Evolutionary conservation across 129 eudicot genomes (phyloP).

Genomic region (Flaveria brownii): DNA sequence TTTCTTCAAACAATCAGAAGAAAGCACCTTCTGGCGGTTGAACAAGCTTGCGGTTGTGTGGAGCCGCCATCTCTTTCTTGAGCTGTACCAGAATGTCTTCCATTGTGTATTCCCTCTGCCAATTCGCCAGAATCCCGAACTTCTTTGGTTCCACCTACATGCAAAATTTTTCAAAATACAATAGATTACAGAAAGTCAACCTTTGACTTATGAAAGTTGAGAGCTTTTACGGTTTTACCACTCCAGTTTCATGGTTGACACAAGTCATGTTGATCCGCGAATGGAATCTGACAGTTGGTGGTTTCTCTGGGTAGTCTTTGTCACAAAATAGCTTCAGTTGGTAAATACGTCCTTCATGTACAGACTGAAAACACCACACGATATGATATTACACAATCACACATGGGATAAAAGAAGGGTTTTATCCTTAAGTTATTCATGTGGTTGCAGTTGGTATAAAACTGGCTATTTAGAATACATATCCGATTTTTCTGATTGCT

Average conservation of each 20-base stretch:
- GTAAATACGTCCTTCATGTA: slow-evolving; percentile 21
- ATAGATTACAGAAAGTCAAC: neutral
- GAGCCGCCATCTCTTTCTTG: slow-evolving; percentile 37
- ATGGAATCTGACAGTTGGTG: slow-evolving; percentile 18
- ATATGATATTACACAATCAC: neutral
- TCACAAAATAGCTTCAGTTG: slow-evolving; percentile 19
- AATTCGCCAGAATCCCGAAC: slow-evolving; percentile 40
- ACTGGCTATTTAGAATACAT: neutral
- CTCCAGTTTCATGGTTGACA: slow-evolving; percentile 21
- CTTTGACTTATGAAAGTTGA: slow-evolving; percentile 12
- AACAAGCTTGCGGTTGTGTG: slow-evolving; percentile 40
- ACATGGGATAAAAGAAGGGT: neutral
- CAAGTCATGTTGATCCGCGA: slow-evolving; percentile 22
- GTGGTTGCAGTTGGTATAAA: neutral
- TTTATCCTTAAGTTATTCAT: neutral
- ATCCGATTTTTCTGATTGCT: neutral
- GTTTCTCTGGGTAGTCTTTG: slow-evolving; percentile 19
- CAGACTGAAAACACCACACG: slow-evolving; percentile 9
- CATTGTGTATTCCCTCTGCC: slow-evolving; percentile 42
- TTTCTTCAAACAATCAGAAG: slow-evolving; percentile 19
- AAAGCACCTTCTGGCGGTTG: slow-evolving; percentile 40
- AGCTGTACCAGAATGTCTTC: slow-evolving; percentile 39
- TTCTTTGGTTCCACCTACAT: slow-evolving; percentile 39
- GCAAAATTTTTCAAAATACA: neutral
- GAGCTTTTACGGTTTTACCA: neutral